A percentile compares a stretch with the other conserved stretches of the same genome.
These are phyloP conservation scores for Phaeolepiota aurea DNA, from an alignment of 768 basidiomycete genomes.

Conservation along the genomic window DNA sequence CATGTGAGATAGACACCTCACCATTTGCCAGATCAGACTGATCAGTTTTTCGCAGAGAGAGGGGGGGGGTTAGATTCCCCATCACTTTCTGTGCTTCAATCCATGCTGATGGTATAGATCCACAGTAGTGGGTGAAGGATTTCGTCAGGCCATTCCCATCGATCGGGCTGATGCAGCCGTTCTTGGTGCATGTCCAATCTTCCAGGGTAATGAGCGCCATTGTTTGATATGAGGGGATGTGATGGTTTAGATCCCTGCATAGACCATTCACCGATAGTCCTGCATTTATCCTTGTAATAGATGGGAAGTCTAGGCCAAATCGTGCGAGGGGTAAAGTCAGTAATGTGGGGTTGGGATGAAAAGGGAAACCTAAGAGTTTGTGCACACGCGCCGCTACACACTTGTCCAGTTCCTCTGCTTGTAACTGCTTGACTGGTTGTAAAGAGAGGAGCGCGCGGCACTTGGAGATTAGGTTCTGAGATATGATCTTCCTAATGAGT, in stretches of 20 bases:
- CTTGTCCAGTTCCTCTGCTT: slow-evolving; percentile 12
- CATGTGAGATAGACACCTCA: slow-evolving; percentile 8
- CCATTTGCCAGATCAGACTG: slow-evolving; percentile 4
- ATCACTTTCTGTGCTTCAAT: slow-evolving; percentile 7
- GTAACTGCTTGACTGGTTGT: slow-evolving; percentile 11
- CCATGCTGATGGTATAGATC: slow-evolving; percentile 8
- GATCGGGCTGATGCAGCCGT: slow-evolving; percentile 5
- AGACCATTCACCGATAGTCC: slow-evolving; percentile 11
- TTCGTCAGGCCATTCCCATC: background rate
- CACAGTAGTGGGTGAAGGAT: slow-evolving; percentile 1
- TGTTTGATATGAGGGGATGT: slow-evolving; percentile 8
- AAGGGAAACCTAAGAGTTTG: slow-evolving; percentile 14
- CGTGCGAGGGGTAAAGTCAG: background rate
- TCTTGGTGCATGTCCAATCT: slow-evolving; percentile 10
- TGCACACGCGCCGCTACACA: slow-evolving; percentile 10
- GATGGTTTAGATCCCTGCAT: slow-evolving; percentile 15
- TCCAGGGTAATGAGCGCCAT: slow-evolving; percentile 10
- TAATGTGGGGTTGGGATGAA: slow-evolving; percentile 3
- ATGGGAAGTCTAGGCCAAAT: slow-evolving; percentile 14
- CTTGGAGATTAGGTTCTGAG: slow-evolving; percentile 12
- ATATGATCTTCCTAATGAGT: slow-evolving; percentile 9
- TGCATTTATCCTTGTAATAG: slow-evolving; percentile 12
- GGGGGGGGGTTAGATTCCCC: background rate
- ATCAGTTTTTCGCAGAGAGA: slow-evolving; percentile 4
- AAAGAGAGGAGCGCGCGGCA: slow-evolving; percentile 11